These are phyloP conservation scores for Annulohypoxylon nitens DNA, from an alignment of 495 filamentous ascomycete genomes.

Conservation along the genomic window DNA sequence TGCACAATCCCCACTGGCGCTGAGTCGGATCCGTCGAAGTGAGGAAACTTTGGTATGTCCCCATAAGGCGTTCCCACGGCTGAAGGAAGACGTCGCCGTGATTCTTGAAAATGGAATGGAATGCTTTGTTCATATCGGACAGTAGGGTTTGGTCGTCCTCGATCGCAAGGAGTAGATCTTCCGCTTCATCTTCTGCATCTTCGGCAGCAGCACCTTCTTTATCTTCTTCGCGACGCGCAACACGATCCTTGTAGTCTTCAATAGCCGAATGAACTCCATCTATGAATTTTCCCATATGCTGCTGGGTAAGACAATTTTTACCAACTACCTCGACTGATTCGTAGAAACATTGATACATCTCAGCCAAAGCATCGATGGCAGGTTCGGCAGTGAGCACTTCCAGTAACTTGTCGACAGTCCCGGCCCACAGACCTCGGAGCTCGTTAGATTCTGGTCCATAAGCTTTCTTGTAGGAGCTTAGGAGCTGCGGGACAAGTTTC, in stretches of 20 bases:
- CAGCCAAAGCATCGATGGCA: slow-evolving; percentile 93
- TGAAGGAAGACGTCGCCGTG: slow-evolving; percentile 86
- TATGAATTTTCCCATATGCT: slow-evolving; percentile 89
- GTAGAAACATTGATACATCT: slow-evolving; percentile 99
- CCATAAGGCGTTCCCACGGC: slow-evolving; percentile 85
- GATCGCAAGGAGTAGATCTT: slow-evolving; percentile 87
- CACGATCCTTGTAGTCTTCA: slow-evolving; percentile 90
- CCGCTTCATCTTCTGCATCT: slow-evolving; percentile 85
- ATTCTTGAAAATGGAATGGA: slow-evolving; percentile 99
- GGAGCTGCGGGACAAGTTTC: slow-evolving; percentile 92
- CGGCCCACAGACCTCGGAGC: slow-evolving; percentile 83
- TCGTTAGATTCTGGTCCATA: slow-evolving; percentile 82
- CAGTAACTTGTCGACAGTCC: slow-evolving; percentile 88
- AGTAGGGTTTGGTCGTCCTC: slow-evolving; percentile 98
- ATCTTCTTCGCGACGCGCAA: slow-evolving; percentile 82
- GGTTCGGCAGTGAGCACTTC: slow-evolving; percentile 96
- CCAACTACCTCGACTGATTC: slow-evolving; percentile 96
- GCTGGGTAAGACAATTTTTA: slow-evolving; percentile 78
- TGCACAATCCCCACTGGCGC: slow-evolving; percentile 97
- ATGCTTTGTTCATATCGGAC: slow-evolving; percentile 99
- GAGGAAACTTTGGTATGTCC: slow-evolving; percentile 88
- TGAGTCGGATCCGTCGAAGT: slow-evolving; percentile 88
- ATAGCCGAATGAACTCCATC: slow-evolving; percentile 84
- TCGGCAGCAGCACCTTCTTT: slow-evolving; percentile 75
- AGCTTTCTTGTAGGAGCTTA: slow-evolving; percentile 92